A percentile compares a stretch with the other conserved stretches of the same genome.
Evolutionary conservation across 257 asterid genomes (phyloP).

Genomic region (Ballota nigra): DNA sequence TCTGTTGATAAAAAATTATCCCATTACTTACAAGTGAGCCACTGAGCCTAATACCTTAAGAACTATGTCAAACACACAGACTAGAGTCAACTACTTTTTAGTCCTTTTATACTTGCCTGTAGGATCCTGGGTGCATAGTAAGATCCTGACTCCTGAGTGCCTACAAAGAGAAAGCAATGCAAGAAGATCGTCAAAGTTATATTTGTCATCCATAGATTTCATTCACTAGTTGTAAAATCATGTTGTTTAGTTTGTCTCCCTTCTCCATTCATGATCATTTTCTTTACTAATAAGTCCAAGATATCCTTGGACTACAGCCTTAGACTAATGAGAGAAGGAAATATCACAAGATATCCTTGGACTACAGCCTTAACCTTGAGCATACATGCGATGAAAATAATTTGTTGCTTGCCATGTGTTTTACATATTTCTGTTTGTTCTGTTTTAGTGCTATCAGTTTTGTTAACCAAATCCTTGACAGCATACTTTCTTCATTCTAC

Average conservation of each 20-base stretch:
- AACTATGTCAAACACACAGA: neutral
- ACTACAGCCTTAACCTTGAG: neutral
- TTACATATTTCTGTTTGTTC: neutral
- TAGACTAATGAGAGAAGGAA: neutral
- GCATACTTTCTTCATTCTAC: neutral
- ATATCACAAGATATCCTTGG: neutral
- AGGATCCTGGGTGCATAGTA: neutral
- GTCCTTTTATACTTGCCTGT: neutral
- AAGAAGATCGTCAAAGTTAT: neutral
- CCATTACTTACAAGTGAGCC: neutral
- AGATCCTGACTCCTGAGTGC: too few species aligned
- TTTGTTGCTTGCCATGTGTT: neutral
- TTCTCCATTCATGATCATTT: neutral
- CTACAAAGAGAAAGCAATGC: neutral
- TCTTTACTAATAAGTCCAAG: neutral
- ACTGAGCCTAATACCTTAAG: neutral
- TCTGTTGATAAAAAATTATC: neutral
- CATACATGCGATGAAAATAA: neutral
- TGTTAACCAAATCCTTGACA: neutral
- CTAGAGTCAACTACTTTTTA: neutral
- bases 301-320: neutral
- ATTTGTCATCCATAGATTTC: neutral
- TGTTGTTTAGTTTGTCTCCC: neutral
- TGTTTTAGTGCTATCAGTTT: neutral
- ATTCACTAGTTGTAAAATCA: neutral